Evolutionary conservation across 2,329 filamentous ascomycete genomes (phyloP).

Genomic region (Ceratocystis destructans): DNA sequence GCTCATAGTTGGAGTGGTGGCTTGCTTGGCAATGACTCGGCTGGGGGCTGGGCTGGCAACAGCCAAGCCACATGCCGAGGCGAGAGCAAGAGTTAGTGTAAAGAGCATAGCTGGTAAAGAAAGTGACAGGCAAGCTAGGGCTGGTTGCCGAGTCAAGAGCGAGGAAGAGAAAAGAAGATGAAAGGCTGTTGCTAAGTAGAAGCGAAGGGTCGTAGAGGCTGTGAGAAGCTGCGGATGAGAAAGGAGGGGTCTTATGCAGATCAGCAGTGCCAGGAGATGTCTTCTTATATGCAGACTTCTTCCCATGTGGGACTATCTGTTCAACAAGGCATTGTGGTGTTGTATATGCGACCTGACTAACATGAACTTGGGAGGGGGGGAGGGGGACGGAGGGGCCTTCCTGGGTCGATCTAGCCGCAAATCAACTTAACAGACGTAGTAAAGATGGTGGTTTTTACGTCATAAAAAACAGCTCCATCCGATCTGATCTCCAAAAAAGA

Average conservation of each 20-base stretch:
- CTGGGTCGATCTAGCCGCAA: too few species aligned
- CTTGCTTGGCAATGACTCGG: slow-evolving; percentile 2
- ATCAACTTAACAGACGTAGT: too few species aligned
- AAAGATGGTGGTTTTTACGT: too few species aligned
- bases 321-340: not conserved
- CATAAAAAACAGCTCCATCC: too few species aligned
- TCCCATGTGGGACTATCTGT: not conserved
- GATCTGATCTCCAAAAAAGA: not conserved
- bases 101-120: not conserved
- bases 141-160: too few species aligned
- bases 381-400: not conserved
- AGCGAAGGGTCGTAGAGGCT: not conserved
- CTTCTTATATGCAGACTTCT: not conserved
- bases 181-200: not conserved
- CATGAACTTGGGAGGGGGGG: not conserved
- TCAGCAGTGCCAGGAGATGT: not conserved
- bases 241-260: not conserved
- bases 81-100: not conserved
- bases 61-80: slow-evolving; percentile 1
- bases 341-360: not conserved
- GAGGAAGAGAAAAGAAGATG: not conserved
- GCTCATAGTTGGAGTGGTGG: slow-evolving; percentile 18
- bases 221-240: not conserved
- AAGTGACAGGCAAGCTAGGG: too few species aligned
- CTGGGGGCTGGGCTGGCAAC: not conserved